These are phyloP conservation scores for Synchytrium microbalum DNA, from an alignment of 371 early-diverging fungal species.

Conservation along the genomic window DNA sequence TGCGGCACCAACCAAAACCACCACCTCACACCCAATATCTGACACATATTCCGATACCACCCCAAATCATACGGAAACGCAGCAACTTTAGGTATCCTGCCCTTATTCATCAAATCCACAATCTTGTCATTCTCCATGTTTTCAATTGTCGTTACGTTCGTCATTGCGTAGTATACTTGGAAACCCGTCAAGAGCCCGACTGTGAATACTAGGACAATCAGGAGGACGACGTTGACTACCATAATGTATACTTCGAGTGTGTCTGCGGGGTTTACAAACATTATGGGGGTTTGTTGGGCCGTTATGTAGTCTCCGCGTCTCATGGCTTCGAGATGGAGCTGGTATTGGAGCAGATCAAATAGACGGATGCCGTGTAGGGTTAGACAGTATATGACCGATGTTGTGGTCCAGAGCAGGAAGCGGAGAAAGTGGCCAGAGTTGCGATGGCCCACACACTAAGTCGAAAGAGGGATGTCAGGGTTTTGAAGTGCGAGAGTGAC, in stretches of 20 bases:
- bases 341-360: slow-evolving; percentile 27
- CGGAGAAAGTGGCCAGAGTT: slow-evolving; percentile 88
- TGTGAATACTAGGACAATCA: slow-evolving; percentile 57
- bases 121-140: slow-evolving; percentile 70
- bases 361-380: slow-evolving; percentile 29
- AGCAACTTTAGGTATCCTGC: slow-evolving; percentile 42
- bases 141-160: slow-evolving; percentile 96
- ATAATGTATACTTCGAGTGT: slow-evolving; percentile 46
- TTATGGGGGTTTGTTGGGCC: slow-evolving; percentile 6
- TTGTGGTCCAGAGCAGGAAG: slow-evolving; percentile 57
- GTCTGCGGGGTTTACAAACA: slow-evolving; percentile 29
- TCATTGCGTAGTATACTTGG: slow-evolving; percentile 70
- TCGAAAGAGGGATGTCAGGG: background rate
- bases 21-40: slow-evolving; percentile 27
- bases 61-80: slow-evolving; percentile 93
- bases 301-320: slow-evolving; percentile 4
- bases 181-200: slow-evolving; percentile 75
- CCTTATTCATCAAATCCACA: slow-evolving; percentile 58
- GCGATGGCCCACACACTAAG: slow-evolving; percentile 72
- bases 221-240: slow-evolving; percentile 62
- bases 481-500: background rate
- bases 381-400: slow-evolving; percentile 26
- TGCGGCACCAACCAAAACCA: slow-evolving; percentile 60
- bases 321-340: slow-evolving; percentile 18
- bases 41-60: slow-evolving; percentile 25